Percentiles rank a stretch among this genome's conserved stretches.
Evolutionary conservation across 2,329 filamentous ascomycete species (phyloP).

Genomic region (Fusarium floridanum): DNA sequence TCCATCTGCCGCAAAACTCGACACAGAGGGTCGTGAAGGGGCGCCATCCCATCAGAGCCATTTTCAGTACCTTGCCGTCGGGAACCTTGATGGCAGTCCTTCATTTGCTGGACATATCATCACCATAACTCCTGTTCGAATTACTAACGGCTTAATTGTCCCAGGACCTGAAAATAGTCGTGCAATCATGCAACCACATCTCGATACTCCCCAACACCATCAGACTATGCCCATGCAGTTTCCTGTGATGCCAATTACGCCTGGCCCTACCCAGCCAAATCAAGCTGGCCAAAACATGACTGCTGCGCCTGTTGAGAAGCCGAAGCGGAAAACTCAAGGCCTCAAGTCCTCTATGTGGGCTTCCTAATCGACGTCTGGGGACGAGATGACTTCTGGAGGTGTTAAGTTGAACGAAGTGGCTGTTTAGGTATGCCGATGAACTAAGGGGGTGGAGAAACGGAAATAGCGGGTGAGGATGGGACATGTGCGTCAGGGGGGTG

Average conservation of each 20-base stretch:
- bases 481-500: not conserved
- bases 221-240: not conserved
- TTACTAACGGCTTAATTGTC: conserved; percentile 35
- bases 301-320: not conserved
- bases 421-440: not conserved
- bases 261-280: not conserved
- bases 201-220: not conserved
- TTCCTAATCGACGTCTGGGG: not conserved
- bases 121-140: conserved; percentile 30
- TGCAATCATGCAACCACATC: conserved; percentile 21
- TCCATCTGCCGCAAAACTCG: not conserved
- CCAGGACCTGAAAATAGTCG: conserved; percentile 34
- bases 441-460: not conserved
- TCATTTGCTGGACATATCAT: conserved; percentile 29
- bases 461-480: not conserved
- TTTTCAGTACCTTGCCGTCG: not conserved
- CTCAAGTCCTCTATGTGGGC: conserved; percentile 42
- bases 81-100: not conserved
- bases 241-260: not conserved
- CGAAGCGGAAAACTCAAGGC: conserved; percentile 27
- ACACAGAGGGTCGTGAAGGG: conserved; percentile 1
- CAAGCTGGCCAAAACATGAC: conserved; percentile 4
- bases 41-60: not conserved
- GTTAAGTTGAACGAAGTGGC: not conserved
- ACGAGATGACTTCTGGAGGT: not conserved